Conservation (phyloP, 192 early-diverging fungal genomes). For the Lunasporangiospora selenospora region DNA sequence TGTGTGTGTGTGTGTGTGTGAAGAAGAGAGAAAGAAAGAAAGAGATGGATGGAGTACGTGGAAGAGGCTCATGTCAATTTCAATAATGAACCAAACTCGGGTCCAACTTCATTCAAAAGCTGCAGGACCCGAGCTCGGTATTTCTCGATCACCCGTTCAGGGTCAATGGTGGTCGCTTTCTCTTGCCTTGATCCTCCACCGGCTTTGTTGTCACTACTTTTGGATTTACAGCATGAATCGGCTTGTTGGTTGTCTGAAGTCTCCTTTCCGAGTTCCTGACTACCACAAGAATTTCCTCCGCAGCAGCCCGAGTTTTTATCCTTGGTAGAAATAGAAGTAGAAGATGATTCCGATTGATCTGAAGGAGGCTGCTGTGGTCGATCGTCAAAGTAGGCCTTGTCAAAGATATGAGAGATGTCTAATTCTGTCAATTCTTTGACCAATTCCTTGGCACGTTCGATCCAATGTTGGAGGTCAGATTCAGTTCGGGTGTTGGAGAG, state of each 20-base stretch:
- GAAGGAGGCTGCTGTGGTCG: not conserved
- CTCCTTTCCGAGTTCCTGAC: no score
- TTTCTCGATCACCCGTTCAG: no score
- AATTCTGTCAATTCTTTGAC: constrained; percentile 35
- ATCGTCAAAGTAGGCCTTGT: constrained; percentile 46
- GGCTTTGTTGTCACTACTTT: not conserved
- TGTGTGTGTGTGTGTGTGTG: no score
- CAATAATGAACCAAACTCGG: no score
- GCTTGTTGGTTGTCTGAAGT: not conserved
- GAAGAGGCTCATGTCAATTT: no score
- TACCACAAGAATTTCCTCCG: constrained; percentile 8
- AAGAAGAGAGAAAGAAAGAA: no score
- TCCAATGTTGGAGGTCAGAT: no score
- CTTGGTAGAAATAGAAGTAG: not conserved
- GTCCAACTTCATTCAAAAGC: no score
- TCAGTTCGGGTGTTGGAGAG: no score
- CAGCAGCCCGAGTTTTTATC: constrained; percentile 8
- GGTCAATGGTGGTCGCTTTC: no score
- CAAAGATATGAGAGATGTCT: constrained; percentile 40
- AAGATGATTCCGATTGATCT: not conserved
- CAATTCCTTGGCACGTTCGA: constrained; percentile 7
- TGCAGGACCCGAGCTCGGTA: no score
- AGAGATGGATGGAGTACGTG: no score
- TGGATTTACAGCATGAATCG: constrained; percentile 24
- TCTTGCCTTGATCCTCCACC: not conserved